Evolutionary conservation across 2,329 filamentous ascomycete species (phyloP), one percentile per base, ranked within the genome.

Genomic region (Phyllosticta paracitricarpa): DNA sequence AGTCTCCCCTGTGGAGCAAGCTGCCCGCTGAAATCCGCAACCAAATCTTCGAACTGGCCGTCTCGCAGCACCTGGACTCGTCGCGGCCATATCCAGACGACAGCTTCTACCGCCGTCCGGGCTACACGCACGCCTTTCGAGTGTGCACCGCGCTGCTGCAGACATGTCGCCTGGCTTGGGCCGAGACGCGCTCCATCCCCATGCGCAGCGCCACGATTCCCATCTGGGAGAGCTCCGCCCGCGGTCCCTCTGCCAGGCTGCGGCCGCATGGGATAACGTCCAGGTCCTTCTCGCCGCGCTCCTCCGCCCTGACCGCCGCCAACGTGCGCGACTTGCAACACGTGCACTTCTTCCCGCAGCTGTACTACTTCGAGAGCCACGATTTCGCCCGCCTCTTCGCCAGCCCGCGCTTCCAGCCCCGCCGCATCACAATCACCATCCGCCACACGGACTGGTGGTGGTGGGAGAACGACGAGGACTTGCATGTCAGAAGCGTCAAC

Each of bases 381-480:
- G 5, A n/a, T 17, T 17, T n/a, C 14, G 7, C 6, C 14, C 14
- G 14, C 40, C 3, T 48, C 40, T 48, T 48, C 14, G n/a, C 4
- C 10, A 17, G 40, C 19, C 65, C 63, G 0, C 59, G 67, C 12
- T 71, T 80, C 33, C 62, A 66, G 6, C 77, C 78, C 0, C 69
- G 67, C 1, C 65, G 63, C 1, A 57, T 82, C 1, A 78, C 73
- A 0, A 65, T 82, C 10, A 81, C 78, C 0, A 73, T 82, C 7
- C 75, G 79, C 0, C 79, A 82, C 62, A 73, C 78, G 2, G 79
- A 82, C 63, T 81, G 78, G 71, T 80, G 77, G 76, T 68, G 94
- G 73, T 97, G 94, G 93, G 96, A 94, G 79, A 94, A 99, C 74
- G 94, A 99, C 81, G 97, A 97, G 86, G 94, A 94, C 64, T 85